These are phyloP conservation scores for Periglandula ipomoeae DNA, from an alignment of 2,329 filamentous ascomycete species.

Conservation along the genomic window DNA sequence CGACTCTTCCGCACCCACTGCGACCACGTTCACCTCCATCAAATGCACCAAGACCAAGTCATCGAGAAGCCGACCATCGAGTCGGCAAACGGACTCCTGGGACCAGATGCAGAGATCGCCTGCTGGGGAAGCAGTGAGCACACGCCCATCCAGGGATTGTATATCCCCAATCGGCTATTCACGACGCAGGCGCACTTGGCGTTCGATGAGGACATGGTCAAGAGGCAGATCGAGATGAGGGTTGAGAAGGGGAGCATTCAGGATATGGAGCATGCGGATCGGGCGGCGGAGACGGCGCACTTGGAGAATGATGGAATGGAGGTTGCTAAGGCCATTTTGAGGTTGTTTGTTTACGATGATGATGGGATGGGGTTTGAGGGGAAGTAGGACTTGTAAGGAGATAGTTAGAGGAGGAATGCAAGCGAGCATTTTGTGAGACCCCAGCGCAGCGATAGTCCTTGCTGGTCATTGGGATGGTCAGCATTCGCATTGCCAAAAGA, in stretches of 20 bases:
- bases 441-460: too few species aligned
- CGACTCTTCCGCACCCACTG: conserved; percentile 31
- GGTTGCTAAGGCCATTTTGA: conserved; percentile 58
- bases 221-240: conserved; percentile 51
- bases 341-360: conserved; percentile 41
- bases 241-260: conserved; percentile 53
- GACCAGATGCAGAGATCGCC: conserved; percentile 31
- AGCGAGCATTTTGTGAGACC: too few species aligned
- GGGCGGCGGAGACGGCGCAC: conserved; percentile 51
- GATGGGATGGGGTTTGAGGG: conserved; percentile 17
- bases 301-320: conserved; percentile 61
- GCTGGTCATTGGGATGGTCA: too few species aligned
- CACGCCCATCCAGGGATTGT: conserved; percentile 68
- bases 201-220: conserved; percentile 61
- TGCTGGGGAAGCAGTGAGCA: conserved; percentile 54
- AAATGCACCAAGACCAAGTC: conserved; percentile 48
- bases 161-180: conserved; percentile 53
- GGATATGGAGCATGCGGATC: conserved; percentile 49
- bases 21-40: background rate
- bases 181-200: conserved; percentile 75
- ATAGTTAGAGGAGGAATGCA: too few species aligned
- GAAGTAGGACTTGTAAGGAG: background rate
- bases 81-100: conserved; percentile 32
- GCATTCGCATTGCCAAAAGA: too few species aligned
- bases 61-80: conserved; percentile 46